Evolutionary conservation across 768 basidiomycete genomes (phyloP), one percentile per base, ranked within the genome.

Genomic region (Pleurotus pulmonarius): DNA sequence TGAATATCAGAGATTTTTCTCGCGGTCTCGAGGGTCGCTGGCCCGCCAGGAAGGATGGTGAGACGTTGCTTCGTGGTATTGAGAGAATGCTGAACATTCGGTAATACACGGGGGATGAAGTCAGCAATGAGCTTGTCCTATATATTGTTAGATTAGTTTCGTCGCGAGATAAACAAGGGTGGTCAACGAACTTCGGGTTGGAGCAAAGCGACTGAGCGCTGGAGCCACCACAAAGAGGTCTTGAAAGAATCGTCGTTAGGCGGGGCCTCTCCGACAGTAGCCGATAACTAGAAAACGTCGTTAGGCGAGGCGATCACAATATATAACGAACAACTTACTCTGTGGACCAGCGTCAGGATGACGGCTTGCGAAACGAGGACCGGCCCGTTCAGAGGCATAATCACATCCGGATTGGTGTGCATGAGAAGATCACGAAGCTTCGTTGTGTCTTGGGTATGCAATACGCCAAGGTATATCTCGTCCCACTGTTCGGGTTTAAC

Each of bases 171-270:
- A 41, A 11, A 44, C 56, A 44, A n/a, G 4, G 20, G 39, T 24
- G 8, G 26, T 12, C 46, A 24, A 74, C 79, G 24, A 67, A 88
- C 88, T 63, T 85, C 86, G 49, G 90, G 85, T 65, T 87, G 88
- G 60, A 93, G 79, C 29, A 86, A 76, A 12, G 80, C 74, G 5
- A 88, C 76, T 38, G 88, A 78, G 55, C 91, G 85, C 66, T 92
- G 89, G 61, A 94, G 73, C 91, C 91, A 94, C 90, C 92, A 92
- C 56, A 93, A 72, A 5, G 87, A 83, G 12, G 81, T 83, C 71
- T 92, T 92, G 80, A 92, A 92, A 4, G 80, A 70, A 63, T 93
- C 92, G 58, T 94, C 91, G 47, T 80, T 77, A 8, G 91, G 88
- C 5, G 88, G 80, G 2, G 82, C 85, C 66, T 92, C 90, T 41